Evolutionary conservation across 208 protist genomes (phyloP), one percentile per base, ranked within the genome.

Genomic region (Trypanosomatidae sp.): DNA sequence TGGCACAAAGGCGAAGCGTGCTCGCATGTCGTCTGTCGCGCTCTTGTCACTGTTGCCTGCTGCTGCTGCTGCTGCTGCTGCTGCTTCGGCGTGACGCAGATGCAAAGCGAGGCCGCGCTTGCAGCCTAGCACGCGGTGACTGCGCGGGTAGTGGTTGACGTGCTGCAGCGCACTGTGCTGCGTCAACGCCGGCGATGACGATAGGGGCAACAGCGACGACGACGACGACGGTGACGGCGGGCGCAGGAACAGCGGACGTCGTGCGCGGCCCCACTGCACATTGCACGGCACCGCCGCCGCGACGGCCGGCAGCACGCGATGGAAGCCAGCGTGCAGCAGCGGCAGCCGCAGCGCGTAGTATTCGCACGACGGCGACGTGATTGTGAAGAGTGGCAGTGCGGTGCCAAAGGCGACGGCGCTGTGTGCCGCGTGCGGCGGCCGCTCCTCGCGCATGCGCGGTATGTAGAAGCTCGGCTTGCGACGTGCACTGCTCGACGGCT

Each of bases 341-440:
- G 87, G 81, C 43, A 94, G 63, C 70, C 97, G 68, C 75, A 97
- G 53, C 61, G 96, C 54, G 92, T 96, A 86, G 88, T 99, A 76
- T 83, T 98, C 80, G 95, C 84, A 94, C 7, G 69, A 79, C 10
- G 74, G 43, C 11, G 80, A 76, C 0, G 73, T 66, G 32, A 93
- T 87, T 47, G 48, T 61, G 48, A 90, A 93, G 15, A 90, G 62
- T 0, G 85, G 85, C 24, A 56, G 10, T 1, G 85, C 76, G 1
- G 61, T 48, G 0, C 85, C 78, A 1, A 93, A 63, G 0, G 41
- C 35, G 11, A 59, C 42, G 25, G 50, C 51, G 0, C 18, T 25
- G 8, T 52, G 51, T 0, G 35, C 54, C 19, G 50, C 30, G 11
- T 22, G 13, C 13, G 52, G 38, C 3, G 8, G 15, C 15, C 19